Conservation (phyloP, 73 alveolate species). For the Symbiodinium pilosum region DNA sequence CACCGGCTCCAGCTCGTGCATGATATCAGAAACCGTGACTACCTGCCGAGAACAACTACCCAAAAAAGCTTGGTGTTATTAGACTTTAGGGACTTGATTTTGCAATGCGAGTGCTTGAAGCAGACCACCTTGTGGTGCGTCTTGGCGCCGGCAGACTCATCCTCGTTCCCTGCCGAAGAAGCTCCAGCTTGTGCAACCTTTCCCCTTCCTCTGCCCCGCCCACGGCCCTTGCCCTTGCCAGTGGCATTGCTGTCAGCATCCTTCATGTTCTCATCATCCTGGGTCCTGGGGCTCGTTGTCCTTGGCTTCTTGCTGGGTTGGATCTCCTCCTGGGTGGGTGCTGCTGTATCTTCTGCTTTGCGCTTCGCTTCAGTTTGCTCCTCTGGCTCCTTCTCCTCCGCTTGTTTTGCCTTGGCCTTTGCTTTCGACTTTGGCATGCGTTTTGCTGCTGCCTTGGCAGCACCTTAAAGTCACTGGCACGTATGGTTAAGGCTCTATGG, state of each 20-base stretch:
- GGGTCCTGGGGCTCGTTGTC: too few species aligned
- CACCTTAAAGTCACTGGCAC: not conserved
- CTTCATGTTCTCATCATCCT: too few species aligned
- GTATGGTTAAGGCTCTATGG: not conserved
- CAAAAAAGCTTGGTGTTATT: not conserved
- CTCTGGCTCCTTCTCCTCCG: not conserved
- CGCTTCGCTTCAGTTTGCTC: not conserved
- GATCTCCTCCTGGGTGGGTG: not conserved
- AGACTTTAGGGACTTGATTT: not conserved
- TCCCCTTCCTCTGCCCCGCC: too few species aligned
- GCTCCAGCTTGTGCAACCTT: too few species aligned
- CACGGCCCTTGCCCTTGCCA: too few species aligned
- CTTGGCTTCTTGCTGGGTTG: not conserved
- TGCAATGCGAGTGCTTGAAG: not conserved
- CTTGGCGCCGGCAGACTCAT: too few species aligned
- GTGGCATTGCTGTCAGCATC: too few species aligned
- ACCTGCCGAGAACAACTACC: not conserved
- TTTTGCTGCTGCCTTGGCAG: not conserved
- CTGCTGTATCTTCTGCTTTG: not conserved
- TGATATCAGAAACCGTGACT: not conserved
- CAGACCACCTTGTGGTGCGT: too few species aligned
- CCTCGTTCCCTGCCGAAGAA: too few species aligned
- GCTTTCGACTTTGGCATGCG: too few species aligned
- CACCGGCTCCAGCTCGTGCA: not conserved
- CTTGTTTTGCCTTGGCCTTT: not conserved